A percentile compares a stretch with the other conserved stretches of the same genome.
Conservation (phyloP, 2,329 filamentous ascomycete genomes). For the Fusarium beomiforme region DNA sequence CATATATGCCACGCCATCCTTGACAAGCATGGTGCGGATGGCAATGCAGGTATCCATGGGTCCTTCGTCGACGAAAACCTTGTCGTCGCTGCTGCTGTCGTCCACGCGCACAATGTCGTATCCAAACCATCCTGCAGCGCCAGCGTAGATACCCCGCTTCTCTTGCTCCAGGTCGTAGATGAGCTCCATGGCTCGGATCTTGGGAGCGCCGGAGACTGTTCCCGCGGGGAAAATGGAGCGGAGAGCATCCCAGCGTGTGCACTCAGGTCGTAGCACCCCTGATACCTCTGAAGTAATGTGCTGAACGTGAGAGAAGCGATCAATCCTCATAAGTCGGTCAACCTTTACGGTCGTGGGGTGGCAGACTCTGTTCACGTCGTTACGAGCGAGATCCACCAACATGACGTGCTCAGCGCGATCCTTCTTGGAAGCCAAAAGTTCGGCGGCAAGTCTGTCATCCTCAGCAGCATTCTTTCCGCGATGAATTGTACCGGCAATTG, state of each 20-base stretch:
- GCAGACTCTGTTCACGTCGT: slow-evolving; percentile 96
- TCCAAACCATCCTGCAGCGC: slow-evolving; percentile 96
- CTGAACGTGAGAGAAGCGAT: slow-evolving; percentile 96
- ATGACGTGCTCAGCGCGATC: slow-evolving; percentile 97
- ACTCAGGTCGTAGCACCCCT: slow-evolving; percentile 82
- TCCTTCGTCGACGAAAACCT: slow-evolving; percentile 66
- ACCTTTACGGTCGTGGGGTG: slow-evolving; percentile 90
- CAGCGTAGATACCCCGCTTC: slow-evolving; percentile 95
- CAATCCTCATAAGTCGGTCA: slow-evolving; percentile 92
- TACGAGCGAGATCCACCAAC: slow-evolving; percentile 94
- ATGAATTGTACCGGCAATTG: slow-evolving; percentile 95
- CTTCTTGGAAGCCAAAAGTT: slow-evolving; percentile 73
- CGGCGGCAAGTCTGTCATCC: slow-evolving; percentile 79
- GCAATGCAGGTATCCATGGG: slow-evolving; percentile 90
- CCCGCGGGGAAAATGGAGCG: slow-evolving; percentile 96
- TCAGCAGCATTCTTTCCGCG: slow-evolving; percentile 77
- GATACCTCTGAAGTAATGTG: slow-evolving; percentile 97
- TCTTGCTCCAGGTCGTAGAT: slow-evolving; percentile 94
- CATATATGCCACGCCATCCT: slow-evolving; percentile 90
- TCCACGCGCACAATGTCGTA: slow-evolving; percentile 77
- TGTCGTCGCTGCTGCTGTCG: slow-evolving; percentile 56
- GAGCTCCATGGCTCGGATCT: slow-evolving; percentile 96
- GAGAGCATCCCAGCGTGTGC: slow-evolving; percentile 95
- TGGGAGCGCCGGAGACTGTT: slow-evolving; percentile 94
- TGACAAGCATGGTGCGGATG: slow-evolving; percentile 92